A percentile compares a stretch with the other conserved stretches of the same genome.
These are phyloP conservation scores for Boletus subcaerulescens DNA, from an alignment of 768 basidiomycete species.

Conservation along the genomic window DNA sequence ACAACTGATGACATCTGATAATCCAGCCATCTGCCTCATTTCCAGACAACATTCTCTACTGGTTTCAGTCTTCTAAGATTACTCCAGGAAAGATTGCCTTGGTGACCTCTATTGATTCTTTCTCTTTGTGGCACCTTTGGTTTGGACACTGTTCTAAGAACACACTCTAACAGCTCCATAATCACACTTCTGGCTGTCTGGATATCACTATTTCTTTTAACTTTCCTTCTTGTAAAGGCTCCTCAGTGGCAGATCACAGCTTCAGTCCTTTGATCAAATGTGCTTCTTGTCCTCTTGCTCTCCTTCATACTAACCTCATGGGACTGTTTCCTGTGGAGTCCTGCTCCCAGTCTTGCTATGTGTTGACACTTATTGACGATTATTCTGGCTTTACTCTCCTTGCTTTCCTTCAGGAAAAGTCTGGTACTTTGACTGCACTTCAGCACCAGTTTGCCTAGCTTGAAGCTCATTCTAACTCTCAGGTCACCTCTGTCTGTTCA, in stretches of 20 bases:
- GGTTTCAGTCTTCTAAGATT: neutral
- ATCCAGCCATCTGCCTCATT: neutral
- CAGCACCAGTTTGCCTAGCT: neutral
- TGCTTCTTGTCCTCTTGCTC: neutral
- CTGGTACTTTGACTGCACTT: neutral
- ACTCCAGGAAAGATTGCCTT: neutral
- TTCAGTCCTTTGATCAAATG: neutral
- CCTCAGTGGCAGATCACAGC: neutral
- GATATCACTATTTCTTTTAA: no score
- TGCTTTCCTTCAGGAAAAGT: neutral
- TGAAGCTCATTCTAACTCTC: neutral
- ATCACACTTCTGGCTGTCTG: neutral
- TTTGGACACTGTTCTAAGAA: neutral
- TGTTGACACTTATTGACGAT: neutral
- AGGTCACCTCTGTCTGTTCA: neutral
- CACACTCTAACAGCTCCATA: neutral
- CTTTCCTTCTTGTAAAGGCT: no score
- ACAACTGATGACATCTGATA: neutral
- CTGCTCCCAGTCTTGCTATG: rapidly evolving
- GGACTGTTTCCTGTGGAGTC: neutral
- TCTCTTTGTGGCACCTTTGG: neutral
- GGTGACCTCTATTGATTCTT: neutral
- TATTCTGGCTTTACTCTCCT: neutral
- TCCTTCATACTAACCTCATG: neutral
- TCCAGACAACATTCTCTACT: neutral